Evolutionary conservation across 2,329 filamentous ascomycete genomes (phyloP).

Genomic region (Colletotrichum karsti): DNA sequence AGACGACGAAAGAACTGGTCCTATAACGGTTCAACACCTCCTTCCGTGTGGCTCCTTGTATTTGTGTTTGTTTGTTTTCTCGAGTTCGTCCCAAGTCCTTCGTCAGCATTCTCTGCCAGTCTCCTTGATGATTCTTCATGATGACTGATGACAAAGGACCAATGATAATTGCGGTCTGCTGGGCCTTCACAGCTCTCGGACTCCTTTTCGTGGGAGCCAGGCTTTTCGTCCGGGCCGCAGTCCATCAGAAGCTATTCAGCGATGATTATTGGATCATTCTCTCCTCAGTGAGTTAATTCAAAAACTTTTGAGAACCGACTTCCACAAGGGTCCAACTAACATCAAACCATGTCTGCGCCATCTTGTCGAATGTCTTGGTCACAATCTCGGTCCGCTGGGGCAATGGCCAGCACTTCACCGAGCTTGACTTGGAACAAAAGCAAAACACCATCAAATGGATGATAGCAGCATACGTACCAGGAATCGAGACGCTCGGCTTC

Average conservation of each 20-base stretch:
- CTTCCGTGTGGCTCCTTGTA: no score
- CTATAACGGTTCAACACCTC: no score
- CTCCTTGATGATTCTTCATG: no score
- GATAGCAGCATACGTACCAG: constrained; percentile 35
- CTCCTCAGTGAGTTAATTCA: no score
- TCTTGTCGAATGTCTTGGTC: background rate
- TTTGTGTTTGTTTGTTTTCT: no score
- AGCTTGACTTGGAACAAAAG: constrained; percentile 25
- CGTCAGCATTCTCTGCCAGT: no score
- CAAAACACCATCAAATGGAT: constrained; percentile 31
- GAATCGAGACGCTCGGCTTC: constrained; percentile 35
- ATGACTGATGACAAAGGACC: constrained; percentile 31
- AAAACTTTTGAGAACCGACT: rapidly evolving
- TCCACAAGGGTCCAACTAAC: no score
- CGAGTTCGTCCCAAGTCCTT: no score
- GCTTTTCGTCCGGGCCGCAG: constrained; percentile 20
- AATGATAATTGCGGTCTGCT: constrained; percentile 28
- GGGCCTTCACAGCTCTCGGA: constrained; percentile 29
- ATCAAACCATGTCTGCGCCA: background rate
- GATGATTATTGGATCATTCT: constrained; percentile 31
- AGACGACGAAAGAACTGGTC: no score
- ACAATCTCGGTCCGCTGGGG: constrained; percentile 31
- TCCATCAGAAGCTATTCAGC: constrained; percentile 23
- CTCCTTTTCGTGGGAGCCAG: constrained; percentile 27
- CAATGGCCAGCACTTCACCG: constrained; percentile 32